phyloP scores from a whole-genome alignment of 2,329 filamentous ascomycete species.

The Microdochium bolleyi region DNA sequence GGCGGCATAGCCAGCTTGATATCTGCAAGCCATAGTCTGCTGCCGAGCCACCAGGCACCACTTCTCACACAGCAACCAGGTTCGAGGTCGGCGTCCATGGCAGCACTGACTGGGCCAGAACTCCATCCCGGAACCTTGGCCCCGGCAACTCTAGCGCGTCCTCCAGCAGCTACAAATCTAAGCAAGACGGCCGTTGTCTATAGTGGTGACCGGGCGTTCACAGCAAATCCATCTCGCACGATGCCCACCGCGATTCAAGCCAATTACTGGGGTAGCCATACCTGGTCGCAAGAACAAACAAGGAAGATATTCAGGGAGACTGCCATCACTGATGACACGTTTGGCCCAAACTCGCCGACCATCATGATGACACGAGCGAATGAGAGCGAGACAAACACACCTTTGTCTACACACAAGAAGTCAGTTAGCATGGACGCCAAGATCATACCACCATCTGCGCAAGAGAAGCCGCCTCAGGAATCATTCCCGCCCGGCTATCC shows the following conservation, averaged over 20 bases:
- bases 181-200: constrained; percentile 80
- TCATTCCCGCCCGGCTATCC: constrained; percentile 73
- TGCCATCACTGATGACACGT: constrained; percentile 22
- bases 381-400: constrained; percentile 15
- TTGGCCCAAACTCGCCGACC: constrained; percentile 24
- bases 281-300: constrained; percentile 47
- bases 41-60: constrained; percentile 49
- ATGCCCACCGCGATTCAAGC: constrained; percentile 83
- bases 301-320: constrained; percentile 12
- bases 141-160: constrained; percentile 73
- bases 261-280: constrained; percentile 86
- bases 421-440: constrained; percentile 33
- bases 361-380: constrained; percentile 20
- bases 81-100: constrained; percentile 23
- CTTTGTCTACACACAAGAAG: constrained; percentile 28
- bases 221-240: constrained; percentile 55
- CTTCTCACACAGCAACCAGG: constrained; percentile 15
- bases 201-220: constrained; percentile 66
- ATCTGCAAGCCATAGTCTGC: constrained; percentile 71
- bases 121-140: constrained; percentile 58
- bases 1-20: constrained; percentile 79
- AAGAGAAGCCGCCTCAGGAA: constrained; percentile 31
- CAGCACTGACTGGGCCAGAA: constrained; percentile 31
- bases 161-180: constrained; percentile 75
- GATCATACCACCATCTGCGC: constrained; percentile 12